These are phyloP conservation scores for Neonothopanus nambi DNA, from an alignment of 1,284 basidiomycete genomes.

Conservation along the genomic window DNA sequence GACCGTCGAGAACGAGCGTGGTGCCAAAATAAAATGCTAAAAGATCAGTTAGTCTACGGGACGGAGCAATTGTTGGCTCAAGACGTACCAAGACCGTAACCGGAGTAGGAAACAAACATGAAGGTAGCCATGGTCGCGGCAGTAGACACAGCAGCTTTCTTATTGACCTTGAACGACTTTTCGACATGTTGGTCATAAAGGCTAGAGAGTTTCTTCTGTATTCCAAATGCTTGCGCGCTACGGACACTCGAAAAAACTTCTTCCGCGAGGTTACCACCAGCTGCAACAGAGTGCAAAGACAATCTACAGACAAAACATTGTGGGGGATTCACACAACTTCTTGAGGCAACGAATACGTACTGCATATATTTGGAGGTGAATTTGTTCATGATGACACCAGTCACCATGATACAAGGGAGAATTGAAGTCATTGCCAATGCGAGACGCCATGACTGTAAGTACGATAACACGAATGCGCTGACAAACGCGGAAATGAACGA, in stretches of 20 bases:
- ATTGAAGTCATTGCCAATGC: conserved; percentile 88
- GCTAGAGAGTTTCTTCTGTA: conserved; percentile 63
- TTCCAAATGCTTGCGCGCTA: conserved; percentile 92
- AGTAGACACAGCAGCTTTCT: conserved; percentile 67
- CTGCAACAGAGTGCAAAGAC: conserved; percentile 77
- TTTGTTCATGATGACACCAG: conserved; percentile 81
- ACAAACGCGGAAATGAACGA: conserved; percentile 71
- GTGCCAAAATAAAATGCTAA: conserved; percentile 80
- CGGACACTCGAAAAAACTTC: conserved; percentile 91
- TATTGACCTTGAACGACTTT: conserved; percentile 57
- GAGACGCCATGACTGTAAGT: conserved; percentile 76
- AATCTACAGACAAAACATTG: conserved; percentile 32
- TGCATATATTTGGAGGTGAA: conserved; percentile 73
- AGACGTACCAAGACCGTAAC: conserved; percentile 62
- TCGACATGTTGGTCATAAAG: conserved; percentile 74
- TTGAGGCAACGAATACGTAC: conserved; percentile 39
- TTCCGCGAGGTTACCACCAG: conserved; percentile 87
- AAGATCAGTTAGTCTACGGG: conserved; percentile 14
- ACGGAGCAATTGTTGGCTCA: background rate
- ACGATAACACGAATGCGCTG: conserved; percentile 80
- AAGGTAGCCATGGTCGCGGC: conserved; percentile 60
- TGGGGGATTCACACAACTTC: conserved; percentile 1
- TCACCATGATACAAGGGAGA: conserved; percentile 83
- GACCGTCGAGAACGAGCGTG: conserved; percentile 71
- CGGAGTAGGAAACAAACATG: conserved; percentile 82